A percentile compares a stretch with the other conserved stretches of the same genome.
These are phyloP conservation scores for Trichosanthes cucumerina DNA, from an alignment of 306 rosid species.

Conservation along the genomic window DNA sequence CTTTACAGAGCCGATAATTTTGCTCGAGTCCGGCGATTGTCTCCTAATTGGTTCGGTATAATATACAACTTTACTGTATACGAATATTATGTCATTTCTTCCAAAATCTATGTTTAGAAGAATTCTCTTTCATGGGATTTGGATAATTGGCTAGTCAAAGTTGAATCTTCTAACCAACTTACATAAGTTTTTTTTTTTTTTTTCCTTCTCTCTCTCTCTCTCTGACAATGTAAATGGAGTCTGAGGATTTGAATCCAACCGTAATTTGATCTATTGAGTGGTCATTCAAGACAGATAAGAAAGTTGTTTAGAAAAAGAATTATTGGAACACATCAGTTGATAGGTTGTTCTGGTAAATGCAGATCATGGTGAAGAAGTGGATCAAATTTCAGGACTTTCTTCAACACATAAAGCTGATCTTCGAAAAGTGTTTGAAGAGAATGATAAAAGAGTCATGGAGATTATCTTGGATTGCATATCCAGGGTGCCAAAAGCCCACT, in stretches of 20 bases:
- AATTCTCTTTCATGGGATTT: background rate
- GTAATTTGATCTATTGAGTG: background rate
- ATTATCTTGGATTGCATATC: conserved; percentile 16
- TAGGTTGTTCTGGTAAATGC: background rate
- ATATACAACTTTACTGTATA: background rate
- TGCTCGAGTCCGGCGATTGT: background rate
- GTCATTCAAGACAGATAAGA: background rate
- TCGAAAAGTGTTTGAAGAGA: background rate
- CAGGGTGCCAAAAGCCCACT: conserved; percentile 15
- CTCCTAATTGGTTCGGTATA: background rate
- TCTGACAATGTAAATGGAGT: background rate
- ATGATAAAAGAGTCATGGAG: background rate
- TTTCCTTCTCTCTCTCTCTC: too few species aligned
- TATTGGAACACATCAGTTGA: background rate
- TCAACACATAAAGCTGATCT: conserved; percentile 19
- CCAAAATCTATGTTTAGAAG: background rate
- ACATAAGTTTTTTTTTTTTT: too few species aligned
- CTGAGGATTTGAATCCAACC: background rate
- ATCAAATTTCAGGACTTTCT: conserved; percentile 26
- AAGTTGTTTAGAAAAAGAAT: background rate
- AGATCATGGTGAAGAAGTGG: conserved; percentile 17
- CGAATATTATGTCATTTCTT: background rate
- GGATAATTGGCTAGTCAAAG: background rate
- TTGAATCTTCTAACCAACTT: background rate
- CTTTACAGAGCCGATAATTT: conserved; percentile 4